Evolutionary conservation across 1,139 yeast genomes (phyloP), one percentile per base, ranked within the genome.

Genomic region (Candida glucosophila): DNA sequence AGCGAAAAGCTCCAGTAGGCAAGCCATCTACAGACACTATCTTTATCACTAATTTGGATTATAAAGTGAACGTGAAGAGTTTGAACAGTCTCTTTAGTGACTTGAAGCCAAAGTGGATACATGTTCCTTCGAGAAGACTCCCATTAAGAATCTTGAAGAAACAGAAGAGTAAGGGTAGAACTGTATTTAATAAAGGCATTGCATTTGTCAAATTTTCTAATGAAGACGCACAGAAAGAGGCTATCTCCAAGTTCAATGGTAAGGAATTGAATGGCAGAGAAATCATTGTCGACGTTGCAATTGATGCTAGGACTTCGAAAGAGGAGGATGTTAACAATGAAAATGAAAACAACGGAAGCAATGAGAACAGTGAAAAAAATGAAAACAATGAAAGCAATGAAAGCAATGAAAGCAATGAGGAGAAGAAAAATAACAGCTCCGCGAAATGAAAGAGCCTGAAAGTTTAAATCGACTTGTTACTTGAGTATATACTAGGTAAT

Each of bases 21-120:
- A 54, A 52, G 11, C 67, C 70, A 27, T 73, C 81, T 2, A 50
- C 44, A 21, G 68, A 65, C 34, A 74, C 81, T 5, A 53, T 74
- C 15, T 73, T 73, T 47, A 55, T 76, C 39, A 72, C 76, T 33
- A 74, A 73, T 41, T 58, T 75, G 42, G 74, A 69, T 38, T 67
- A 64, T 40, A 56, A 55, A 31, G 67, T 61, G 11, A 63, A 59
- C 29, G 55, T 58, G 19, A 58, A 62, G 28, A 62, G 64, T 20
- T 52, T 76, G 39, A 53, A 44, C 30, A 55, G 50, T 16, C 54
- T 65, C 32, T 66, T 74, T 44, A 52, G 57, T 32, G 67, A 61
- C 6, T 60, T 58, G 37, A 56, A 60, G 30, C 75, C 77, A 12
- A 53, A 55, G 36, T 69, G 73, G 75, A 61, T 72, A 31, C 72